Percentiles rank a stretch among this genome's conserved stretches.
Conservation (phyloP, 1,284 basidiomycete species). For the Coniferiporia weirii region DNA sequence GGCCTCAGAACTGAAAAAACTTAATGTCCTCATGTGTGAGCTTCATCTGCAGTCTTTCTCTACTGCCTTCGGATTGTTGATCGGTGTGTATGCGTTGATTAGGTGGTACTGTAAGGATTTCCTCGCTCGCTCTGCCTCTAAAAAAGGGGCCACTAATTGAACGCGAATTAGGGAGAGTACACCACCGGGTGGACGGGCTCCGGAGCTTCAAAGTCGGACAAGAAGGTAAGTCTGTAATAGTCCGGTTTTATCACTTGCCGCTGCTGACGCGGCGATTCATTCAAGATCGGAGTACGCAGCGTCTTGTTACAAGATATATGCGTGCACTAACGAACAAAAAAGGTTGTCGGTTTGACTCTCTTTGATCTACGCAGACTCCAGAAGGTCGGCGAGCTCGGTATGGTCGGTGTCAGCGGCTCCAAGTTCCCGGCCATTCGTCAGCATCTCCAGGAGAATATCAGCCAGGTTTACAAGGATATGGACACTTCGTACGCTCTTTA, state of each 20-base stretch:
- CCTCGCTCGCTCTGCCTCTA: background rate
- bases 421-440: conserved; percentile 82
- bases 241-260: background rate
- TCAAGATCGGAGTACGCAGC: conserved; percentile 60
- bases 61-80: background rate
- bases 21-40: conserved; percentile 75
- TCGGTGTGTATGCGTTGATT: background rate
- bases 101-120: conserved; percentile 59
- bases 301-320: background rate
- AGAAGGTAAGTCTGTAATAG: conserved; percentile 55
- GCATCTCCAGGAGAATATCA: conserved; percentile 83
- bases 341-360: conserved; percentile 87
- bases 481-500: conserved; percentile 57
- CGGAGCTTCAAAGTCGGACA: conserved; percentile 91
- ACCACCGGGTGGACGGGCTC: conserved; percentile 90
- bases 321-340: conserved; percentile 6
- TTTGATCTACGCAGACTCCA: conserved; percentile 85
- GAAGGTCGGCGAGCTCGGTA: conserved; percentile 74
- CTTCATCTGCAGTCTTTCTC: conserved; percentile 12
- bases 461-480: conserved; percentile 80
- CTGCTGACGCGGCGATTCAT: background rate
- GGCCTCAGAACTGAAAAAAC: conserved; percentile 30
- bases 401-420: conserved; percentile 80
- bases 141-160: background rate
- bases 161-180: conserved; percentile 66